A percentile compares a stretch with the other conserved stretches of the same genome.
Conservation (phyloP, 805 yeast genomes). For the Saccharomycopsis schoenii region DNA sequence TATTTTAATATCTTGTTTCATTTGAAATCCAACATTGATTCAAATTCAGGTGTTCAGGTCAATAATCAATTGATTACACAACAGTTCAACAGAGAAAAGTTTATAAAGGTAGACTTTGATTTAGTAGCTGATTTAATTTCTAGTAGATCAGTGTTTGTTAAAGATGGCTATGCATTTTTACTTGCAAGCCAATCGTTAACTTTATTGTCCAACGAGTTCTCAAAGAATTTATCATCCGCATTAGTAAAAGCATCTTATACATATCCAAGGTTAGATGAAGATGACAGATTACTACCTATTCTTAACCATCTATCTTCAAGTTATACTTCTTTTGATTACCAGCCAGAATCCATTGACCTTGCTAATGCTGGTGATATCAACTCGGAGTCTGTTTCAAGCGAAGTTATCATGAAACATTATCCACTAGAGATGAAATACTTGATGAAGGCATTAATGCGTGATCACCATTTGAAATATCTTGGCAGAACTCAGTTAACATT, state of each 20-base stretch:
- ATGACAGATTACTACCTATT: conserved; percentile 79
- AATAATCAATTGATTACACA: conserved; percentile 22
- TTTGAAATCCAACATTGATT: conserved; percentile 26
- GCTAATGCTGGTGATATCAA: conserved; percentile 40
- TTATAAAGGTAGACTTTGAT: conserved; percentile 82
- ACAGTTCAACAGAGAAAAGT: conserved; percentile 50
- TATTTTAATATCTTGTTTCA: conserved; percentile 32
- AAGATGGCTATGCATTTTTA: conserved; percentile 69
- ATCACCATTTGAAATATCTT: conserved; percentile 67
- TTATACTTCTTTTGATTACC: conserved; percentile 46
- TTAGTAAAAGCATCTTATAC: conserved; percentile 64
- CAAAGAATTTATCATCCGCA: conserved; percentile 38
- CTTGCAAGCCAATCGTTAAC: conserved; percentile 55
- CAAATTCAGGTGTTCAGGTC: conserved; percentile 15
- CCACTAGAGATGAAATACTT: conserved; percentile 75
- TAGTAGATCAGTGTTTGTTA: conserved; percentile 57
- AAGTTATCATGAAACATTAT: conserved; percentile 49
- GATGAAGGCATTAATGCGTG: conserved; percentile 46
- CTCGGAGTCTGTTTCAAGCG: conserved; percentile 47
- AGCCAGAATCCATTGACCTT: conserved; percentile 19
- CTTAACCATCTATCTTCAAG: conserved; percentile 69
- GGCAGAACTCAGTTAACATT: conserved; percentile 82
- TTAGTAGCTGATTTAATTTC: conserved; percentile 70
- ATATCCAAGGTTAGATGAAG: conserved; percentile 81
- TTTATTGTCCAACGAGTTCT: conserved; percentile 60